phyloP scores from a whole-genome alignment of 139 green algal species.

The Chlorokybus atmophyticus region DNA sequence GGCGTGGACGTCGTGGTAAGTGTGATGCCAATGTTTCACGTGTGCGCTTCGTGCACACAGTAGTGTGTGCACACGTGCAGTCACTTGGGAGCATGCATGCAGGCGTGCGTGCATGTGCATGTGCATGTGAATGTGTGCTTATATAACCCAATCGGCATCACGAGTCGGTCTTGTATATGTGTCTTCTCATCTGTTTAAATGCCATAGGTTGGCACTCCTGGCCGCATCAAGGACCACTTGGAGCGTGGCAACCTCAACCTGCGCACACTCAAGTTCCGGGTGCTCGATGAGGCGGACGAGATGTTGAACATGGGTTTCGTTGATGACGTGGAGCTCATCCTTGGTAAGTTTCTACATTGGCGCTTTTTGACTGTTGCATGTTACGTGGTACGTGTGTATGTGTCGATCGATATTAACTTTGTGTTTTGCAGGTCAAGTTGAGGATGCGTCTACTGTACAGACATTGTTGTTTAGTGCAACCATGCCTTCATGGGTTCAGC shows the following conservation, averaged over 20 bases:
- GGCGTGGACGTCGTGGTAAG: conserved; percentile 94
- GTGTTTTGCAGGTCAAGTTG: conserved; percentile 13
- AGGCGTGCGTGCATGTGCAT: too few species aligned
- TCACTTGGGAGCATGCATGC: too few species aligned
- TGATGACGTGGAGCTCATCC: conserved; percentile 95
- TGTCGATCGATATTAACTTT: too few species aligned
- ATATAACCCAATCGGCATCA: too few species aligned
- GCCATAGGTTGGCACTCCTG: conserved; percentile 29
- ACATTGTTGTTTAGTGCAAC: conserved; percentile 96
- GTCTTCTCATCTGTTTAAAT: too few species aligned
- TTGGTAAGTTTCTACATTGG: conserved; percentile 43
- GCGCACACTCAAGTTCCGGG: conserved; percentile 56
- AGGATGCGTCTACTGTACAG: conserved; percentile 52
- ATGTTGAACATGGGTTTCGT: conserved; percentile 99
- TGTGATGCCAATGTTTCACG: too few species aligned
- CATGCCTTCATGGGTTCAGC: conserved; percentile 84
- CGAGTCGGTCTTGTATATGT: too few species aligned
- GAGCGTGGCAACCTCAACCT: conserved; percentile 72
- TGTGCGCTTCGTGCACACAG: too few species aligned
- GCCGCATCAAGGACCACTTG: conserved; percentile 66
- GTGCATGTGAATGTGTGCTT: too few species aligned
- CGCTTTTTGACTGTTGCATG: too few species aligned
- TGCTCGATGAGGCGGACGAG: conserved; percentile 97
- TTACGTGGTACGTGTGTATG: conserved; percentile 3
- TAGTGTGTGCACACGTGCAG: conserved; percentile 83